Evolutionary conservation across 2,329 filamentous ascomycete genomes (phyloP), one percentile per base, ranked within the genome.

Genomic region (Leptographium galeiforme): DNA sequence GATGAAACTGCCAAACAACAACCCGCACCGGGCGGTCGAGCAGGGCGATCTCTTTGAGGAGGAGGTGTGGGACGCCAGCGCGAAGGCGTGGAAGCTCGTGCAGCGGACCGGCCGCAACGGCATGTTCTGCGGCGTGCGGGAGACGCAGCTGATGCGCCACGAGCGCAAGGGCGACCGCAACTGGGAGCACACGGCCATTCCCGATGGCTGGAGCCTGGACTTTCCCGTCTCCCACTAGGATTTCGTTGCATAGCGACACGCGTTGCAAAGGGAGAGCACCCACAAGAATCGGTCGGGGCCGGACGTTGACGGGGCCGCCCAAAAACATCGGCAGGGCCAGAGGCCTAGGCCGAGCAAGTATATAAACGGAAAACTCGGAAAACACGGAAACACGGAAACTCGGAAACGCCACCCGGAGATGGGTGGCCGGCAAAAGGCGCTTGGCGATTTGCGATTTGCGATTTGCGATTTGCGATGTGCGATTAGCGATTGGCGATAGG

Each of bases 1-100:
- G 4, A 82, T 88, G 1, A 5, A 12, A 1, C 46, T 57, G 54
- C 58, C 56, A 2, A 68, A 71, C 33, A 63, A 87, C 18, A 86
- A 87, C 60, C 74, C 78, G 11, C 75, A 85, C 19, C 74, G 82
- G 4, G 66, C 68, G 2, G 81, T 87, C 56, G 66, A 72, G 51
- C 73, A 78, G 46, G 84, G 82, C 16, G 68, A 82, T 51, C 56
- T 63, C 1, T 74, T 81, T 25, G 64, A 61, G 8, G 76, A 81
- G 58, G 69, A 69, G 51, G 64, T 77, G 7, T 82, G 77, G 77
- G 56, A 64, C 44, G 19, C 10, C 13, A n/a, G n/a, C 2, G 53
- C 61, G 14, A 66, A 67, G 3, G 14, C 41, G 8, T 75, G 71
- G 66, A 61, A 67, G 51, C 60, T 74, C 38, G 68, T 69, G 8